Evolutionary conservation across 1,284 basidiomycete species (phyloP), one percentile per base, ranked within the genome.

Genomic region (Ustilago trichophora): DNA sequence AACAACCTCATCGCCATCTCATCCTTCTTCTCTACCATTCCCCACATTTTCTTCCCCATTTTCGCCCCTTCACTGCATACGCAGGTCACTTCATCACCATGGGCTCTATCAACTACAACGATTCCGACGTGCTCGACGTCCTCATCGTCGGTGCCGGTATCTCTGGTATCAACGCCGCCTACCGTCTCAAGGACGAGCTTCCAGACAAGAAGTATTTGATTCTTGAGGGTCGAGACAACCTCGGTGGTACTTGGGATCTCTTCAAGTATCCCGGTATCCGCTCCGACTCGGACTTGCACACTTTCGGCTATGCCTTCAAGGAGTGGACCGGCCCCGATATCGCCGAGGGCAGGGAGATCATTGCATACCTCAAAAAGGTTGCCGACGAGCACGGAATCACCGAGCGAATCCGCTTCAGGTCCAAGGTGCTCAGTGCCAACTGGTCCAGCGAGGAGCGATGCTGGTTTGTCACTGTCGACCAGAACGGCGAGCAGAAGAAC

Each of bases 91-190:
- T n/a, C n/a, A n/a, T n/a, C n/a, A n/a, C 6, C 25, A 70, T 70
- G 67, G 67, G 67, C 40, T 70, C 67, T 21, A 45, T 56, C 37
- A 52, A 52, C 32, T 57, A 59, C 43, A 42, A 59, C 54, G 31
- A 55, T 24, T 60, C 64, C 6, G 59, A 60, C 44, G 57, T 72
- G 6, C 58, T 63, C 51, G 72, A 74, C 46, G 67, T 79, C 11
- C 34, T 78, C 59, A 70, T 80, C 53, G 56, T 80, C 42, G 77
- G 77, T 35, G 75, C 77, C 33, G 77, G 77, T 56, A 70, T 80
- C 65, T 78, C 76, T 16, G 78, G 78, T 47, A 76, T 79, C 66
- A 80, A 79, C 50, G 75, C 76, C 38, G 73, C 72, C 18, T 80
- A 80, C 56, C 71, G 78, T 37, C 56, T 75, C 43, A 36, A 62